Conservation (phyloP, 2,329 filamentous ascomycete genomes). For the Hyphodiscus sp. region DNA sequence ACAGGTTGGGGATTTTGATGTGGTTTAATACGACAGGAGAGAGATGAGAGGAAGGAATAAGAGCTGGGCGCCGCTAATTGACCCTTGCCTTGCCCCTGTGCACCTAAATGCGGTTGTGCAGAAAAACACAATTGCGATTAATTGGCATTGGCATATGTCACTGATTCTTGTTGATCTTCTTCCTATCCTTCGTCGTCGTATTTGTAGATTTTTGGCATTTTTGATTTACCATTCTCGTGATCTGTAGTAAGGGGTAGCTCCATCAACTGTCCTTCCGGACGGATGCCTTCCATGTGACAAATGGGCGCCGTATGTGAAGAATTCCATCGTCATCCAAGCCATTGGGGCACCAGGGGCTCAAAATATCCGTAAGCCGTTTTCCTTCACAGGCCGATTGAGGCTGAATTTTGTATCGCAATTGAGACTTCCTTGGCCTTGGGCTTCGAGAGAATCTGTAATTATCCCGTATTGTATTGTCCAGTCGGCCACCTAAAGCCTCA, state of each 20-base stretch:
- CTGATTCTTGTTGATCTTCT: not conserved
- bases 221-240: not conserved
- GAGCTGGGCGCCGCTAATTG: slow-evolving; percentile 6
- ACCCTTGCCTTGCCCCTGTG: not conserved
- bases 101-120: not conserved
- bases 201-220: not conserved
- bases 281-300: not conserved
- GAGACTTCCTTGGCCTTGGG: not conserved
- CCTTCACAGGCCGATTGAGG: slow-evolving; percentile 14
- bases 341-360: not conserved
- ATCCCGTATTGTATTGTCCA: not conserved
- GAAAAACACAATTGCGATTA: not conserved
- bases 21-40: slow-evolving; percentile 15
- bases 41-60: slow-evolving; percentile 5
- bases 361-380: not conserved
- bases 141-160: too few relatives aligned
- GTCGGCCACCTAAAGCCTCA: not conserved
- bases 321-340: not conserved
- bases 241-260: not conserved
- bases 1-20: slow-evolving; percentile 8
- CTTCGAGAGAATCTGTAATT: too few relatives aligned
- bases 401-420: slow-evolving; percentile 9
- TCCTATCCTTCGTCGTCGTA: too few relatives aligned
- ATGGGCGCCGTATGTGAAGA: not conserved
- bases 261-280: not conserved